Evolutionary conservation across 75 land plant genomes (phyloP), one percentile per base, ranked within the genome.

Genomic region (Chamaecyparis obtusa): DNA sequence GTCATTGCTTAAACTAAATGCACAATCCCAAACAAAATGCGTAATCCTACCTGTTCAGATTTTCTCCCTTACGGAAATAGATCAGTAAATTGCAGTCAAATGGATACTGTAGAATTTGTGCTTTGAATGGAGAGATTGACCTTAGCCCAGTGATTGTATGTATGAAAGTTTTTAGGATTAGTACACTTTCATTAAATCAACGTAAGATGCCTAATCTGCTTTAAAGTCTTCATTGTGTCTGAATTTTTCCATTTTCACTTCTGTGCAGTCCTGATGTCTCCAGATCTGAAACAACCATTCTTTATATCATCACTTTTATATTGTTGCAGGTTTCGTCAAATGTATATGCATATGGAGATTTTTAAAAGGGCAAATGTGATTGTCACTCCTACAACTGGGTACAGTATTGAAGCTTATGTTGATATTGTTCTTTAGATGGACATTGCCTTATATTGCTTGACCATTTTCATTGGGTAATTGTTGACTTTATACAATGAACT

Each of bases 361-460:
- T 95, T 96, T 84, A 85, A 89, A 48, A 86, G 87, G 41, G 96
- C 98, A 71, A 94, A 96, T 90, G 91, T 95, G 41, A 95, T 96
- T 49, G 95, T 96, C 56, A 89, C 95, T 43, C 98, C 98, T 75
- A 95, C 98, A 33, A 93, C 96, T 1, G 95, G 94, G 97, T 96
- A 91, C 19, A 10, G 13, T 43, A 8, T 44, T 44, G 44, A 27
- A 44, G 3, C 49, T 43, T 80, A 80, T 80, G 44, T 44, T 43
- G 24, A 80, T 80, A 80, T 80, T 41, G 24, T 2, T 9, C 5
- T 19, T 37, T 41, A 44, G 27, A 44, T 39, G 41, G 41, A 39
- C 2, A 39, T 39, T 39, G 41, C 41, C 44, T 7, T 44, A 80
- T 24, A 1, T 21, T 43, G 11, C 10, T n/a, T 43, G 27, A 24